phyloP scores from a whole-genome alignment of 805 yeast genomes.

The Ogataea naganishii region DNA sequence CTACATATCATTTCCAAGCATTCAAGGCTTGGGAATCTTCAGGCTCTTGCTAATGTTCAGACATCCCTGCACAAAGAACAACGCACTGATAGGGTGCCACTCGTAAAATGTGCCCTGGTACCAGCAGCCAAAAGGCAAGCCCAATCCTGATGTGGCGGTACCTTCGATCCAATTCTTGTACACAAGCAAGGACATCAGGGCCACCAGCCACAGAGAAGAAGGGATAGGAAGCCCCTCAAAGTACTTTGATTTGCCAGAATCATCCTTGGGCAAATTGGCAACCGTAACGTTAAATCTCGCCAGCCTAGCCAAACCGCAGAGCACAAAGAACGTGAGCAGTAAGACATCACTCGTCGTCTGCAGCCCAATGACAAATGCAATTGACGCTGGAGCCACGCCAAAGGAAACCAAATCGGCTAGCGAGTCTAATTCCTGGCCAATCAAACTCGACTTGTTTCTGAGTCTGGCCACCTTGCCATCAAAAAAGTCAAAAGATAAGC shows the following conservation, averaged over 20 bases:
- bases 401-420: constrained; percentile 91
- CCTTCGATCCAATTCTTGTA: constrained; percentile 30
- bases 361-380: constrained; percentile 87
- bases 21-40: constrained; percentile 78
- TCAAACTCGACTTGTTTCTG: constrained; percentile 81
- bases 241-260: constrained; percentile 76
- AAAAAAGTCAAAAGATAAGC: constrained; percentile 90
- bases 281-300: constrained; percentile 96
- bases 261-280: constrained; percentile 85
- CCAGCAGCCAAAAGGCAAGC: constrained; percentile 59
- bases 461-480: constrained; percentile 97
- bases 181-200: constrained; percentile 61
- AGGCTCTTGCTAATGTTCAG: constrained; percentile 87
- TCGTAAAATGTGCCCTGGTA: constrained; percentile 53
- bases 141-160: constrained; percentile 23
- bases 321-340: constrained; percentile 71
- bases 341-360: constrained; percentile 76
- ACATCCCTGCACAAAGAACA: constrained; percentile 76
- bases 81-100: constrained; percentile 60
- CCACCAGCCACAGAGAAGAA: constrained; percentile 68
- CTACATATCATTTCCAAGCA: too few relatives aligned
- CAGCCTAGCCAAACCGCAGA: constrained; percentile 88
- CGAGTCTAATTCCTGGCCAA: constrained; percentile 97
- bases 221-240: constrained; percentile 98
- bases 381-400: constrained; percentile 91